Evolutionary conservation across 768 basidiomycete species (phyloP).

Genomic region (Filobasidium floriforme): DNA sequence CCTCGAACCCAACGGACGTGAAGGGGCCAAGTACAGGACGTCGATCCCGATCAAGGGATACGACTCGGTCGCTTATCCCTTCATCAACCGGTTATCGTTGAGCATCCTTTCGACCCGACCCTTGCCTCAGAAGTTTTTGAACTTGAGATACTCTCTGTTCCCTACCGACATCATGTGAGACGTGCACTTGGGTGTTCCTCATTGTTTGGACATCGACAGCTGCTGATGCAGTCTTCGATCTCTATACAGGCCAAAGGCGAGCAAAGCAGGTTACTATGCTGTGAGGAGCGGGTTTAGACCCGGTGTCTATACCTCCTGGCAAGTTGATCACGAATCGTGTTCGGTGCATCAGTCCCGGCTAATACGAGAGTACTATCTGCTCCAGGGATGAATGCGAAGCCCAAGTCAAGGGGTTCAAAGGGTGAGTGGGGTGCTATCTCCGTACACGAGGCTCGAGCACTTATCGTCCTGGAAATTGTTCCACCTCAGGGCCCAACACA

Average conservation of each 20-base stretch:
- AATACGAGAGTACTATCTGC: not conserved
- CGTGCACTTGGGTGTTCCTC: not conserved
- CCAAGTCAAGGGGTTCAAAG: conserved; percentile 60
- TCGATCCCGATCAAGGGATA: not conserved
- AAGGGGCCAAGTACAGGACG: not conserved
- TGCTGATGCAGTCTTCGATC: not conserved
- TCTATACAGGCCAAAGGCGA: conserved; percentile 8
- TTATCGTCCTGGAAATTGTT: not conserved
- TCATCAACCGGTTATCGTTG: not conserved
- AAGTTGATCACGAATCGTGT: too few species aligned
- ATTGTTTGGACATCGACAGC: not conserved
- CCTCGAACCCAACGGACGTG: too few species aligned
- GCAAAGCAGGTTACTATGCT: conserved; percentile 54
- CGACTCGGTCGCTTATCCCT: not conserved
- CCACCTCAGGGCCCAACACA: conserved; percentile 51
- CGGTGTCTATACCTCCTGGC: conserved; percentile 67
- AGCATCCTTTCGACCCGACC: not conserved
- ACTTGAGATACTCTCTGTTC: not conserved
- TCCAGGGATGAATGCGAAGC: conserved; percentile 63
- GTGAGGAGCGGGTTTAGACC: conserved; percentile 59
- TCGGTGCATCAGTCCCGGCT: conserved; percentile 34
- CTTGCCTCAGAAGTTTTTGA: not conserved
- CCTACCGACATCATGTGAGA: not conserved
- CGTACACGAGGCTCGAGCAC: not conserved
- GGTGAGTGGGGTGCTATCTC: conserved; percentile 23